Evolutionary conservation across 371 early-diverging fungal species (phyloP), one percentile per base, ranked within the genome.

Genomic region (Zopfochytrium polystomum): DNA sequence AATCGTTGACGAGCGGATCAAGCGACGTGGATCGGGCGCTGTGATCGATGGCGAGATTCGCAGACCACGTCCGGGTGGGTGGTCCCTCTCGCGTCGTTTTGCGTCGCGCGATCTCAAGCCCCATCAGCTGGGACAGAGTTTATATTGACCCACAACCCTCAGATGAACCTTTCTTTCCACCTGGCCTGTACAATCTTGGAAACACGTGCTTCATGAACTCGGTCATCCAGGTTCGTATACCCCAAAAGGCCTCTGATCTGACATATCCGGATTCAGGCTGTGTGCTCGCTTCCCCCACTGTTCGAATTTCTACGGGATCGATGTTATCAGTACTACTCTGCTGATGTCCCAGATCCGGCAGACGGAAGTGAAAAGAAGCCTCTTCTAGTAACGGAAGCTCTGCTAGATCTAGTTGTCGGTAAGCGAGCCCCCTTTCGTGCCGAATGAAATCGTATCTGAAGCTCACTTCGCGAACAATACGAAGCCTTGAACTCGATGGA

Each of bases 131-230:
- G n/a, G n/a, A n/a, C n/a, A n/a, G n/a, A n/a, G n/a, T n/a, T n/a
- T n/a, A n/a, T n/a, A n/a, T n/a, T n/a, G n/a, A n/a, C n/a, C n/a
- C n/a, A n/a, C n/a, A n/a, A n/a, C n/a, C n/a, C n/a, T n/a, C n/a
- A n/a, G n/a, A n/a, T n/a, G n/a, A n/a, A 58, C 46, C 50, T 5
- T 60, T 51, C 31, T 60, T 22, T 34, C 72, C 72, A 29, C 68
- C 82, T 38, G 96, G 96, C 0, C 77, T 96, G 29, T 80, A 88
- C 35, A 96, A 96, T 59, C 83, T 88, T 13, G 96, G 96, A 44
- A 96, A 96, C 71, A 86, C 93, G 30, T 96, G 96, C 70, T 96
- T 92, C 63, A 76, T 96, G 67, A 95, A 95, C 70, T 87, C 90
- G 18, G 91, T 93, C 11, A 70, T 95, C 25, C 96, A 96, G 85